Percentiles rank a stretch among this genome's conserved stretches.
phyloP scores from a whole-genome alignment of 305 asterid species.

The Fraxinus dipetala region DNA sequence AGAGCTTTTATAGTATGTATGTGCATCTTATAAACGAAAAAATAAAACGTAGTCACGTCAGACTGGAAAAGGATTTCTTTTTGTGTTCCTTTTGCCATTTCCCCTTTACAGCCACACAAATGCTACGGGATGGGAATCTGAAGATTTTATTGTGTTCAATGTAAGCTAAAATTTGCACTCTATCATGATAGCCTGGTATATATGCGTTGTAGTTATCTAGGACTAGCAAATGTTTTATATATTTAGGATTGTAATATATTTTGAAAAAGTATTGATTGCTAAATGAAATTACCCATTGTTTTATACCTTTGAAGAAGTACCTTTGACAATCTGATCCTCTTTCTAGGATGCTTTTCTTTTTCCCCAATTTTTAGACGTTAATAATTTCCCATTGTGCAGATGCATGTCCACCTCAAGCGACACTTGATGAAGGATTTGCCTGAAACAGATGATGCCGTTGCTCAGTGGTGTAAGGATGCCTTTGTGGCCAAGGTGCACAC shows the following conservation, averaged over 20 bases:
- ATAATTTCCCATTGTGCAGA: slow-evolving; percentile 42
- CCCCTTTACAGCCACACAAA: background rate
- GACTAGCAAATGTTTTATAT: background rate
- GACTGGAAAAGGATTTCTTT: background rate
- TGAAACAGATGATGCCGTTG: slow-evolving; percentile 73
- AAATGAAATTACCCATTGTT: background rate
- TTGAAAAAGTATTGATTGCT: background rate
- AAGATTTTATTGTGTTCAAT: background rate
- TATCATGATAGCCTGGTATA: background rate
- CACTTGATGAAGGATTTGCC: slow-evolving; percentile 88
- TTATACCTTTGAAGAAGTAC: background rate
- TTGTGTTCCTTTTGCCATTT: background rate
- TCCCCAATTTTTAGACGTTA: background rate
- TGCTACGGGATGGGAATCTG: background rate
- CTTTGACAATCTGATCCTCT: background rate
- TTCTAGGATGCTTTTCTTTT: background rate
- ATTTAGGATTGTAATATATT: background rate
- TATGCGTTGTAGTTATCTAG: background rate
- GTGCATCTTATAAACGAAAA: background rate
- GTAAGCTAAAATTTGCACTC: background rate
- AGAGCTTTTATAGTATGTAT: background rate
- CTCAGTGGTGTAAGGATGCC: slow-evolving; percentile 91
- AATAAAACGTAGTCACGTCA: background rate
- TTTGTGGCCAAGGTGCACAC: slow-evolving; percentile 70
- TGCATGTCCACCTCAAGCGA: slow-evolving; percentile 88